These are phyloP conservation scores for Aspergillus ostianus DNA, from an alignment of 495 filamentous ascomycete species.

Conservation along the genomic window DNA sequence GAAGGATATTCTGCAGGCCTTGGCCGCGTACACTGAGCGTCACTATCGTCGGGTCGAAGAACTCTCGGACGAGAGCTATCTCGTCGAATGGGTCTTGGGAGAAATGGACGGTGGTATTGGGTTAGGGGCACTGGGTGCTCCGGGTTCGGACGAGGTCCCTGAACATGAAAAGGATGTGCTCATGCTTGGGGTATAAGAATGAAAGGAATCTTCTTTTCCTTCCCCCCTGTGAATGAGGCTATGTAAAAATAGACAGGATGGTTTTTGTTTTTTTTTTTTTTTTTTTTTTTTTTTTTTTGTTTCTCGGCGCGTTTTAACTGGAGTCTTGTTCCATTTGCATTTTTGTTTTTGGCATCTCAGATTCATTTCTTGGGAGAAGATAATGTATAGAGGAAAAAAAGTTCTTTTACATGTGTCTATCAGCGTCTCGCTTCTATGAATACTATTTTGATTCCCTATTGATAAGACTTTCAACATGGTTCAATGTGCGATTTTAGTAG, in stretches of 20 bases:
- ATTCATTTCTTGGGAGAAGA: slow-evolving; percentile 10
- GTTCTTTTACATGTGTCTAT: not conserved
- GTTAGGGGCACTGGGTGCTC: slow-evolving; percentile 33
- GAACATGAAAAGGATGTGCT: slow-evolving; percentile 46
- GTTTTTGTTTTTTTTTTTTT: no score
- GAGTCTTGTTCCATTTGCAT: slow-evolving; percentile 22
- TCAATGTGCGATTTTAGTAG: not conserved
- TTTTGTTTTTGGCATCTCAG: slow-evolving; percentile 11
- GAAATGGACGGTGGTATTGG: slow-evolving; percentile 80
- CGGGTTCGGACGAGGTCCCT: slow-evolving; percentile 21
- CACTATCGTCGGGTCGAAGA: slow-evolving; percentile 87
- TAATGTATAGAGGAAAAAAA: slow-evolving; percentile 16
- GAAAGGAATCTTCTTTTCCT: not conserved
- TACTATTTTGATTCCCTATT: not conserved
- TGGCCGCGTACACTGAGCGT: slow-evolving; percentile 85
- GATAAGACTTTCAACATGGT: not conserved
- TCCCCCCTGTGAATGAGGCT: slow-evolving; percentile 11
- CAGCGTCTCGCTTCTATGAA: not conserved
- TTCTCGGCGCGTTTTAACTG: slow-evolving; percentile 22
- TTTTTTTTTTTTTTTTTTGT: slow-evolving; percentile 18
- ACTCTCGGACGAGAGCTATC: slow-evolving; percentile 87
- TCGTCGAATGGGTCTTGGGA: slow-evolving; percentile 86
- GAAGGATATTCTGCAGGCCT: slow-evolving; percentile 77
- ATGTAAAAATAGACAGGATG: slow-evolving; percentile 24
- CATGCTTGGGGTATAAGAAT: slow-evolving; percentile 39